A percentile compares a stretch with the other conserved stretches of the same genome.
These are phyloP conservation scores for Agrocybe praecox DNA, from an alignment of 768 basidiomycete genomes.

Conservation along the genomic window DNA sequence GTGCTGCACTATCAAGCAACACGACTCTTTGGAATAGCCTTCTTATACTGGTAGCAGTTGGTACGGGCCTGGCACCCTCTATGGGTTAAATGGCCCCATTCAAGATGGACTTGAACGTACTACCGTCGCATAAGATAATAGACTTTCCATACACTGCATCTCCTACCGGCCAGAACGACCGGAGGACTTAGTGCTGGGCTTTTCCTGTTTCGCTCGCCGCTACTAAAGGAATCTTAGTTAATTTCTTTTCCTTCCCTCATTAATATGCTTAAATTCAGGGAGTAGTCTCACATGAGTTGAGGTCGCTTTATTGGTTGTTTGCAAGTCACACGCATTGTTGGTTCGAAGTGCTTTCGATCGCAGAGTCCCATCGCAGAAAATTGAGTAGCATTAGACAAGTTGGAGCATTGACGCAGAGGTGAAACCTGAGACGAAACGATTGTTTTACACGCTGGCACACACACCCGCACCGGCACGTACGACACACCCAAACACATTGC, in stretches of 20 bases:
- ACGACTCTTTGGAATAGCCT: conserved; percentile 79
- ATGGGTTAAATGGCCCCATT: conserved; percentile 77
- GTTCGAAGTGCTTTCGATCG: too few species aligned
- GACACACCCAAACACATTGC: too few species aligned
- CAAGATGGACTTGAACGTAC: conserved; percentile 80
- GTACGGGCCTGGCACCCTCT: conserved; percentile 73
- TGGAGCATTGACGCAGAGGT: too few species aligned
- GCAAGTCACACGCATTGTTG: too few species aligned
- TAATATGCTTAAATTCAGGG: conserved; percentile 89
- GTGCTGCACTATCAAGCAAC: conserved; percentile 88
- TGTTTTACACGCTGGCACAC: too few species aligned
- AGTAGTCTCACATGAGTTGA: conserved; percentile 85
- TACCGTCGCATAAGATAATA: conserved; percentile 68
- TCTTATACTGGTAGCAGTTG: conserved; percentile 65
- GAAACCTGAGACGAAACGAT: too few species aligned
- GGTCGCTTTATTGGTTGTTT: conserved; percentile 50
- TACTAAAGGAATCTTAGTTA: conserved; percentile 90
- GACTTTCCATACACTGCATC: conserved; percentile 85
- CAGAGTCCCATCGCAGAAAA: conserved; percentile 21
- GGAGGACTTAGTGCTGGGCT: conserved; percentile 85
- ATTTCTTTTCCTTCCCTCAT: conserved; percentile 92
- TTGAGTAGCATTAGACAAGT: conserved; percentile 27
- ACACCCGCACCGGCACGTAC: too few species aligned
- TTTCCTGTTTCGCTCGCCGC: conserved; percentile 85
- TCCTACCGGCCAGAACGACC: conserved; percentile 59